Conservation (phyloP, 257 asterid species). For the Jacaranda mimosifolia region DNA sequence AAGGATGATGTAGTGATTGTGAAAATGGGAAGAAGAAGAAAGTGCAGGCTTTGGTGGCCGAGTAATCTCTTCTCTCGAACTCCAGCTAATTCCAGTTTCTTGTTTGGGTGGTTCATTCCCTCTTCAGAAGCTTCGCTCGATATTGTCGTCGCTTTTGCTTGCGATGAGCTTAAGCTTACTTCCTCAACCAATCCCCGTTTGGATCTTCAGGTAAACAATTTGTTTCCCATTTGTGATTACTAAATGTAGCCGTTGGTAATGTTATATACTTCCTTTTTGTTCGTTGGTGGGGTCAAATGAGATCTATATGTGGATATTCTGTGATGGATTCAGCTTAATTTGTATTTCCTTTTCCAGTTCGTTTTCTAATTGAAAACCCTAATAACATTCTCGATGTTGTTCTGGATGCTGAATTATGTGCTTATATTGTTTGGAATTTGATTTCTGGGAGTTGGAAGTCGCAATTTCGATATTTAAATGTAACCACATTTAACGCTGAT, state of each 20-base stretch:
- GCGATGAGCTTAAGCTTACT: conserved; percentile 50
- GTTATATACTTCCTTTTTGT: neutral
- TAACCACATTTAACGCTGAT: neutral
- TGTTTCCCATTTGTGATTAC: neutral
- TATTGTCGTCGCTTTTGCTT: conserved; percentile 73
- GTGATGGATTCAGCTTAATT: conserved; percentile 20
- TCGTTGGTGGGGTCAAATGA: conserved; percentile 25
- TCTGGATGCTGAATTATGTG: neutral
- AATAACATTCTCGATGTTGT: conserved; percentile 17
- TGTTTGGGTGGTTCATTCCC: conserved; percentile 83
- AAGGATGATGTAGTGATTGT: conserved; percentile 20
- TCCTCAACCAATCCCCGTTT: conserved; percentile 35
- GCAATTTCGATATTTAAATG: neutral
- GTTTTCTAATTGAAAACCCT: conserved; percentile 32
- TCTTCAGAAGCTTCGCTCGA: conserved; percentile 67
- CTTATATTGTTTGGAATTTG: neutral
- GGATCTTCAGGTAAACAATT: conserved; percentile 63
- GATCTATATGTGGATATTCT: neutral
- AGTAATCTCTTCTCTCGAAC: conserved; percentile 53
- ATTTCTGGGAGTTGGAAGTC: neutral
- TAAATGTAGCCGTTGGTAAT: neutral
- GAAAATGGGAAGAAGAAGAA: conserved; percentile 52
- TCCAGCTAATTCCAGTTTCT: conserved; percentile 50
- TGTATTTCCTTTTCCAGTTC: neutral
- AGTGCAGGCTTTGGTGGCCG: conserved; percentile 98